Percentiles rank a stretch among this genome's conserved stretches.
Evolutionary conservation across 495 filamentous ascomycete genomes (phyloP).

Genomic region (Penicillium lagena): DNA sequence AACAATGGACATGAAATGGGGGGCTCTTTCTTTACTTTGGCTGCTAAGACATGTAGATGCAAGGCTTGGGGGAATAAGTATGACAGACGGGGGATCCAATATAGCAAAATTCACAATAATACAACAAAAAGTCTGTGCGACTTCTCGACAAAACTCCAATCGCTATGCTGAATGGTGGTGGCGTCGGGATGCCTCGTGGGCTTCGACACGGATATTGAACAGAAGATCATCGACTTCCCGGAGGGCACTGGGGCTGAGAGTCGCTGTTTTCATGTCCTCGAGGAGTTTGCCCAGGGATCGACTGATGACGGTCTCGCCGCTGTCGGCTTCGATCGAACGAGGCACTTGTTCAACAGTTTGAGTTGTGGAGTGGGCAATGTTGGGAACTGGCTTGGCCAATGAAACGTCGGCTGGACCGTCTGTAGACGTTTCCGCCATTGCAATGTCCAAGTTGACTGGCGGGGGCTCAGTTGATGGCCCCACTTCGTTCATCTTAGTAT

Average conservation of each 20-base stretch:
- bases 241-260: conserved; percentile 44
- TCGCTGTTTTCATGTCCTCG: conserved; percentile 42
- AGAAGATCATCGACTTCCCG: conserved; percentile 60
- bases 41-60: too few relatives aligned
- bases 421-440: conserved; percentile 8
- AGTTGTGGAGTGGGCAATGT: conserved; percentile 7
- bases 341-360: conserved; percentile 9
- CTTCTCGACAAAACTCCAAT: conserved; percentile 26
- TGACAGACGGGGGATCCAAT: too few relatives aligned
- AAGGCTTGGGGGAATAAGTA: too few relatives aligned
- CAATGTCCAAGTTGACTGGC: neutral
- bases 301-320: conserved; percentile 30
- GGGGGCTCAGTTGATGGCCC: neutral
- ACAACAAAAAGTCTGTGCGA: conserved; percentile 7
- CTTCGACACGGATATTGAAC: conserved; percentile 58
- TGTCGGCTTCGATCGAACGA: neutral
- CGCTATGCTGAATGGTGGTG: conserved; percentile 37
- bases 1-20: conserved; percentile 16
- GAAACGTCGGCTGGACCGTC: neutral
- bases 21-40: too few relatives aligned
- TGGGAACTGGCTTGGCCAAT: neutral
- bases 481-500: conserved; percentile 8
- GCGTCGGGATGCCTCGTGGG: conserved; percentile 55
- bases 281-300: conserved; percentile 44
- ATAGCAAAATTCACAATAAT: conserved; percentile 5